Conservation (phyloP, 371 early-diverging fungal genomes). For the Mucor irregularis region DNA sequence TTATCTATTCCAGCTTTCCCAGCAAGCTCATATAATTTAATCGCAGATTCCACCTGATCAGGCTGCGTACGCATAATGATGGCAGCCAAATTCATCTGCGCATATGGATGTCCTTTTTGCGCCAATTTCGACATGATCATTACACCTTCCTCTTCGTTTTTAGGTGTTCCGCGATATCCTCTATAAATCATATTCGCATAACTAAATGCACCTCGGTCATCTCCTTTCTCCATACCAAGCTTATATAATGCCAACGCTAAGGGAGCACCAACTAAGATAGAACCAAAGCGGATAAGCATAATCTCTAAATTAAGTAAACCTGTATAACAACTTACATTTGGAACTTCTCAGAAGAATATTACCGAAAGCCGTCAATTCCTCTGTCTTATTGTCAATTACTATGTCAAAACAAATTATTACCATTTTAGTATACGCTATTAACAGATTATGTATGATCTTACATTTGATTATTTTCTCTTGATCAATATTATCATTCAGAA, state of each 20-base stretch:
- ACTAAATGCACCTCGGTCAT: slow-evolving; percentile 49
- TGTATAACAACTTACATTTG: slow-evolving; percentile 16
- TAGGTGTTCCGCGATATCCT: slow-evolving; percentile 37
- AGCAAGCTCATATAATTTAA: slow-evolving; percentile 49
- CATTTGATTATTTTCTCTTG: slow-evolving; percentile 12
- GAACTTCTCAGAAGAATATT: slow-evolving; percentile 26
- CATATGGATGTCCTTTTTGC: slow-evolving; percentile 49
- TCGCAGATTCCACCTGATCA: slow-evolving; percentile 26
- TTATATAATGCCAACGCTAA: slow-evolving; percentile 39
- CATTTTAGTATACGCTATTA: neutral
- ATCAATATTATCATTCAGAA: slow-evolving; percentile 11
- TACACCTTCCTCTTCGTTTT: slow-evolving; percentile 37
- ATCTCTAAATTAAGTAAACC: too few relatives aligned
- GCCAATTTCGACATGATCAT: slow-evolving; percentile 40
- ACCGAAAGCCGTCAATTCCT: slow-evolving; percentile 22
- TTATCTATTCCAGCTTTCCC: slow-evolving; percentile 32
- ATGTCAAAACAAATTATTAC: neutral
- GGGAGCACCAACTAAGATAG: slow-evolving; percentile 27
- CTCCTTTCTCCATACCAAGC: slow-evolving; percentile 44
- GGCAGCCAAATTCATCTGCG: slow-evolving; percentile 52
- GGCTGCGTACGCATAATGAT: slow-evolving; percentile 45
- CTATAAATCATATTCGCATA: slow-evolving; percentile 50
- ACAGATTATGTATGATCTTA: slow-evolving; percentile 1
- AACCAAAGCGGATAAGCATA: too few relatives aligned
- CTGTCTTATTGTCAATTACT: slow-evolving; percentile 20